phyloP scores from a whole-genome alignment of 108 stramenopile genomes.

The Cylindrotheca closterium region DNA sequence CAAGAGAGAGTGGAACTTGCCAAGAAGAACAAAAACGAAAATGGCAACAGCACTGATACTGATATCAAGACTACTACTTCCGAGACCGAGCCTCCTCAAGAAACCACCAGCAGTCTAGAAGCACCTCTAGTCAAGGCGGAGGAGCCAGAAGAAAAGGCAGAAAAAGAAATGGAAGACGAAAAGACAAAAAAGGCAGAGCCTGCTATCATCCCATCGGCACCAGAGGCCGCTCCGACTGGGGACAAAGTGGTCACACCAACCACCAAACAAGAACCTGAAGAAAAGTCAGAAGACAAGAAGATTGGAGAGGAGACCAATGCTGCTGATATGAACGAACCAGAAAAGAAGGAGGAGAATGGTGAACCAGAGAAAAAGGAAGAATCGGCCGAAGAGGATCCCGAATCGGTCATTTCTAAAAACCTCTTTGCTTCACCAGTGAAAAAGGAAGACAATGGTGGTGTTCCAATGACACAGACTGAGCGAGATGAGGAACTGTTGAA shows the following conservation, averaged over 20 bases:
- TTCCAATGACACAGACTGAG: too few relatives aligned
- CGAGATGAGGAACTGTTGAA: conserved; percentile 12
- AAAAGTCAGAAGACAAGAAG: conserved; percentile 4
- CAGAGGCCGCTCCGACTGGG: not conserved
- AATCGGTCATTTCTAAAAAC: not conserved
- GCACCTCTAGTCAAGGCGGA: not conserved
- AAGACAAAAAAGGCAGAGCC: not conserved
- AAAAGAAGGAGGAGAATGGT: not conserved
- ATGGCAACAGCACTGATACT: not conserved
- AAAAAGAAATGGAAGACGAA: not conserved
- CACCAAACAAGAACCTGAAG: not conserved
- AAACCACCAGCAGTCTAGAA: not conserved
- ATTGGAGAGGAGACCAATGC: not conserved
- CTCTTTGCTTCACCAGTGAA: too few relatives aligned
- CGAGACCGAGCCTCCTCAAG: too few relatives aligned
- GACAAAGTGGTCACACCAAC: conserved; percentile 1
- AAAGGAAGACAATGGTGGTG: too few relatives aligned
- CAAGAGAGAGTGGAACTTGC: conserved; percentile 28
- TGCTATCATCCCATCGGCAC: not conserved
- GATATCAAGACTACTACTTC: too few relatives aligned
- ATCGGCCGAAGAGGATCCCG: not conserved
- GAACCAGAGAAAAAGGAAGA: not conserved
- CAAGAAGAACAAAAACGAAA: not conserved
- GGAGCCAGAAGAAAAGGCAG: not conserved
- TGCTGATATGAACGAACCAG: not conserved